Evolutionary conservation across 306 rosid genomes (phyloP).

Genomic region (Vigna angularis): DNA sequence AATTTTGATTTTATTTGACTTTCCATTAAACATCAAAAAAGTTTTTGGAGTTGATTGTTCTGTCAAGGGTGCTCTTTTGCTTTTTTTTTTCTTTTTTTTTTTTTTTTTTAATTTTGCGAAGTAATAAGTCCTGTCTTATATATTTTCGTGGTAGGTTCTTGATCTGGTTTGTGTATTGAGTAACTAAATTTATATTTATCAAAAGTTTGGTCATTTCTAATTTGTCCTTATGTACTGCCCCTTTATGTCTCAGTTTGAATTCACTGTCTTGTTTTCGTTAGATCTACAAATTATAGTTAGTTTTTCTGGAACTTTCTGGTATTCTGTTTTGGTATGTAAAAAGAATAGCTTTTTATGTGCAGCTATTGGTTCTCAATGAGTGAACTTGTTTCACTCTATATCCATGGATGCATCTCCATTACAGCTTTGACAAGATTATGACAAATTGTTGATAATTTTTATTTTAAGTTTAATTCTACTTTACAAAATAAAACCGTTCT

Average conservation of each 20-base stretch:
- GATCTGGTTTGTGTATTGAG: constrained; percentile 28
- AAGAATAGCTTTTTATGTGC: constrained; percentile 20
- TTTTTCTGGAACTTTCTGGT: constrained; percentile 27
- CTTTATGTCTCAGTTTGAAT: constrained; percentile 10
- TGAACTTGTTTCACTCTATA: constrained; percentile 12
- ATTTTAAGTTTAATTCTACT: constrained; percentile 19
- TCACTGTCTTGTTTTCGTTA: not conserved
- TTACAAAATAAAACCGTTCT: not conserved
- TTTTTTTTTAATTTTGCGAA: not conserved
- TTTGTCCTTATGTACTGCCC: constrained; percentile 18
- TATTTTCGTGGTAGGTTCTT: constrained; percentile 9
- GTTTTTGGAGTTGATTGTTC: constrained; percentile 21
- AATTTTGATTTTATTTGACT: constrained; percentile 38
- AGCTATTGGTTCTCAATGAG: constrained; percentile 14
- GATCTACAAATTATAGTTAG: constrained; percentile 12
- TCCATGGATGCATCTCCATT: constrained; percentile 15
- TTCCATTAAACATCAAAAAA: constrained; percentile 3
- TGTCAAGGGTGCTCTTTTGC: constrained; percentile 13
- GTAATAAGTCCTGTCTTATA: not conserved
- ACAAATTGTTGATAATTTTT: not conserved
- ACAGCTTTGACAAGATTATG: constrained; percentile 18
- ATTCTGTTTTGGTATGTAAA: constrained; percentile 16
- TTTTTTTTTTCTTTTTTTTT: not conserved
- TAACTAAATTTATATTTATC: not conserved
- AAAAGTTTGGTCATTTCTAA: constrained; percentile 15